These are phyloP conservation scores for Arachnopeziza araneosa DNA, from an alignment of 2,329 filamentous ascomycete species.

Conservation along the genomic window DNA sequence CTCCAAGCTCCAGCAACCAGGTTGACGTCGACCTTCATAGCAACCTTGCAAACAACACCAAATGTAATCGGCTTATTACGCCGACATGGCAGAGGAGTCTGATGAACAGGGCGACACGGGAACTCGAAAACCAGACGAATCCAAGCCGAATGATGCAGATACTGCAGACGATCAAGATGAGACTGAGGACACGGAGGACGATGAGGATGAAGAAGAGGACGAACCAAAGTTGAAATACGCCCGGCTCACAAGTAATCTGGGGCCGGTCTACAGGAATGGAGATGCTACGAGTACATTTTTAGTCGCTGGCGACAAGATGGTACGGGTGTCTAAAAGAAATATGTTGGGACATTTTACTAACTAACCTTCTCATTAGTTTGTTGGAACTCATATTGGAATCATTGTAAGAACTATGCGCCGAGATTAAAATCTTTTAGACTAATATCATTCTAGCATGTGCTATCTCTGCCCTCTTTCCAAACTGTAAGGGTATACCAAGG, in stretches of 20 bases:
- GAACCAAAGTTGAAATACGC: conserved; percentile 93
- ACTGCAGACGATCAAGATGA: conserved; percentile 29
- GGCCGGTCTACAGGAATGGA: conserved; percentile 82
- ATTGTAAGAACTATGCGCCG: conserved; percentile 57
- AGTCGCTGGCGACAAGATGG: conserved; percentile 95
- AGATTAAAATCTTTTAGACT: not conserved
- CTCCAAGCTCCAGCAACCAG: conserved; percentile 16
- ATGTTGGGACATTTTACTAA: conserved; percentile 8
- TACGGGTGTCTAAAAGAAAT: conserved; percentile 42
- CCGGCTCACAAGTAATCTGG: conserved; percentile 74
- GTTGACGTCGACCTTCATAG: conserved; percentile 20
- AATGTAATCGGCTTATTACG: conserved; percentile 27
- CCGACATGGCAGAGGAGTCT: conserved; percentile 29
- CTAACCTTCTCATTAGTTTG: conserved; percentile 49
- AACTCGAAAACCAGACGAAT: conserved; percentile 11
- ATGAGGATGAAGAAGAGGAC: conserved; percentile 78
- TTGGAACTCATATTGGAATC: conserved; percentile 94
- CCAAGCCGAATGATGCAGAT: conserved; percentile 18
- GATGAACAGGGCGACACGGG: conserved; percentile 24
- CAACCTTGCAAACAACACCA: conserved; percentile 23
- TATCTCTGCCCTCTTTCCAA: conserved; percentile 77
- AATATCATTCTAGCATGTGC: conserved; percentile 58
- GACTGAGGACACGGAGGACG: conserved; percentile 46
- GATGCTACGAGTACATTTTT: conserved; percentile 91
- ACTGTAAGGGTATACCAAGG: conserved; percentile 82